Conservation (phyloP, 2,329 filamentous ascomycete species). For the Helotiales sp. region DNA sequence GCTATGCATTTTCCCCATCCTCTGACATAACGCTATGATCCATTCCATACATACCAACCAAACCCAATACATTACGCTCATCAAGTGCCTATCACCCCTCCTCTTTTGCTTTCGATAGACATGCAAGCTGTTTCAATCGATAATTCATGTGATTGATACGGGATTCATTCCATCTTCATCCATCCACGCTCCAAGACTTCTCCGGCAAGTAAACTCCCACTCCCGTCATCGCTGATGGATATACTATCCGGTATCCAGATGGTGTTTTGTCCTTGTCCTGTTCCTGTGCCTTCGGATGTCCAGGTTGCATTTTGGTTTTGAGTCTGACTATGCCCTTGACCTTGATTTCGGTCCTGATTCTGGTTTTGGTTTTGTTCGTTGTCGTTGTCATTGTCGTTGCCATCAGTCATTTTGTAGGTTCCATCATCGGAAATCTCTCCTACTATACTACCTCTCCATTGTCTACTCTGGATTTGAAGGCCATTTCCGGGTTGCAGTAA, state of each 20-base stretch:
- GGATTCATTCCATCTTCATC: slow-evolving; percentile 3
- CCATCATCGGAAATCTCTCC: slow-evolving; percentile 25
- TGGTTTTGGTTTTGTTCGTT: no score
- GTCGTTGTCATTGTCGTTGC: no score
- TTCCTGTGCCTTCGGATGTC: background rate
- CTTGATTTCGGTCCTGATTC: no score
- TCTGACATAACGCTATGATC: no score
- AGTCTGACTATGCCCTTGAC: no score
- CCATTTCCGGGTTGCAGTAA: background rate
- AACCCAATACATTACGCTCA: no score
- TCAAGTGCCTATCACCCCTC: no score
- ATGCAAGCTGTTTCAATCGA: no score
- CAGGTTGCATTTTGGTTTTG: background rate
- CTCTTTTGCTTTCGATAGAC: background rate
- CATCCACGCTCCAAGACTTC: background rate
- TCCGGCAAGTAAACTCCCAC: background rate
- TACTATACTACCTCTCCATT: slow-evolving; percentile 28
- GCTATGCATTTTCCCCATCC: no score
- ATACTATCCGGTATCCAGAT: background rate
- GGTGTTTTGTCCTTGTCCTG: background rate
- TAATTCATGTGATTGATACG: no score
- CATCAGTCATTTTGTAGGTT: background rate
- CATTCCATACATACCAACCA: no score
- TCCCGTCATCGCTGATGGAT: background rate
- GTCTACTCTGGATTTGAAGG: background rate